phyloP scores from a whole-genome alignment of 352 stramenopile genomes.

The Phytopythium aichiense region DNA sequence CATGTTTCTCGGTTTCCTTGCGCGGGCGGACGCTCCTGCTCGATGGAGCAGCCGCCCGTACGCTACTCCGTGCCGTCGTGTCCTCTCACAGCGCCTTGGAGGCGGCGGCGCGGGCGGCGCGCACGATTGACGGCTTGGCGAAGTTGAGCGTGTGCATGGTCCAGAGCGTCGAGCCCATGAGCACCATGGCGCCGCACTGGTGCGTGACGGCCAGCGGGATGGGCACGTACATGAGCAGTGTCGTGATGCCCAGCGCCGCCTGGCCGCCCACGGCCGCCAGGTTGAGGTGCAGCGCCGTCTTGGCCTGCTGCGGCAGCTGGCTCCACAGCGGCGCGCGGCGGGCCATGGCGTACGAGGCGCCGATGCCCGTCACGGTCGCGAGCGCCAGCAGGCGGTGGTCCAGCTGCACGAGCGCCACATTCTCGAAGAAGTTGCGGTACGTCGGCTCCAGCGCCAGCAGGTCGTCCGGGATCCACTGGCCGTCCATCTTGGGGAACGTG shows the following conservation, averaged over 20 bases:
- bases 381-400: conserved; percentile 96
- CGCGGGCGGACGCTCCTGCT: not conserved
- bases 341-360: conserved; percentile 59
- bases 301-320: conserved; percentile 75
- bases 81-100: conserved; percentile 30
- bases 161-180: conserved; percentile 93
- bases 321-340: conserved; percentile 79
- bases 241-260: conserved; percentile 95
- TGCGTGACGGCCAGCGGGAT: conserved; percentile 94
- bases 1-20: not conserved
- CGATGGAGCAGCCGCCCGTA: no score
- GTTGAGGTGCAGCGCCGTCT: conserved; percentile 75
- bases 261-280: conserved; percentile 68
- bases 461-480: conserved; percentile 93
- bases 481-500: conserved; percentile 96
- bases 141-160: conserved; percentile 89
- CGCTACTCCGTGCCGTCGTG: not conserved
- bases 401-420: conserved; percentile 98
- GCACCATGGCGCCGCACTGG: conserved; percentile 94
- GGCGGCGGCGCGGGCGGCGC: conserved; percentile 23
- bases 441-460: conserved; percentile 88
- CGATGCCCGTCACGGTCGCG: conserved; percentile 78
- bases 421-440: conserved; percentile 98
- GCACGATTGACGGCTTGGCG: conserved; percentile 50
- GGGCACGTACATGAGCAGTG: conserved; percentile 96